Base-by-base conservation (phyloP, 1,139 yeast species). In the Nematodospora anomalae region DNA sequence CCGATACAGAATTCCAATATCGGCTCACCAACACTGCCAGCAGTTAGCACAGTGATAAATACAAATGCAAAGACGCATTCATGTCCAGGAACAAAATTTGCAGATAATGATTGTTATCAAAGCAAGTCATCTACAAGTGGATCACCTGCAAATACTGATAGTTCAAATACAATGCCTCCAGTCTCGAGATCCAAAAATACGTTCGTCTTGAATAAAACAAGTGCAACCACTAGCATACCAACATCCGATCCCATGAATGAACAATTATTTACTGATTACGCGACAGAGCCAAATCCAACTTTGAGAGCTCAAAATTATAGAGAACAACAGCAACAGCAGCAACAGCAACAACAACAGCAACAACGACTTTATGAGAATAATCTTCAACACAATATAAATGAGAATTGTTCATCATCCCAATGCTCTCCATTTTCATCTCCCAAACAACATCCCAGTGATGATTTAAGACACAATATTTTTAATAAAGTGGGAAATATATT, bases 401-500 rank as follows among this genome's bases (percentile, higher is more conserved):
- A 18, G 6, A 28, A 27, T 18, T 11, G 12, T 10, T 14, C 26
- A 12, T 31, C 24, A 2, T 26, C 31, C 3, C 28, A 24, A 22
- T 25, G 34, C 10, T 38, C 45, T 4, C 45, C 42, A 4, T 22
- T 35, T 5, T 26, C 35, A 3, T 37, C 47, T 3, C 44, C 44
- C 1, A 41, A 30, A 36, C 37, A 37, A 14, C 26, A 25, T 3
- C 36, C 44, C 2, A 30, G 18, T 15, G 42, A 42, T 15, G 53
- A 48, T 30, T 43, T 53, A 28, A 51, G 62, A 32, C 60, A 52
- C 36, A 58, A 52, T 40, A 34, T 62, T 7, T 52, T 64, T 21
- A 64, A 64, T 11, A 66, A 62, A 44, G 66, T 64, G 22, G 66
- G 10, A 26, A 24, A 45, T 16, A n/a, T 16, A 16, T 11, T 21